Evolutionary conservation across 805 yeast genomes (phyloP), one percentile per base, ranked within the genome.

Genomic region (Saccharomycopsis babjevae): DNA sequence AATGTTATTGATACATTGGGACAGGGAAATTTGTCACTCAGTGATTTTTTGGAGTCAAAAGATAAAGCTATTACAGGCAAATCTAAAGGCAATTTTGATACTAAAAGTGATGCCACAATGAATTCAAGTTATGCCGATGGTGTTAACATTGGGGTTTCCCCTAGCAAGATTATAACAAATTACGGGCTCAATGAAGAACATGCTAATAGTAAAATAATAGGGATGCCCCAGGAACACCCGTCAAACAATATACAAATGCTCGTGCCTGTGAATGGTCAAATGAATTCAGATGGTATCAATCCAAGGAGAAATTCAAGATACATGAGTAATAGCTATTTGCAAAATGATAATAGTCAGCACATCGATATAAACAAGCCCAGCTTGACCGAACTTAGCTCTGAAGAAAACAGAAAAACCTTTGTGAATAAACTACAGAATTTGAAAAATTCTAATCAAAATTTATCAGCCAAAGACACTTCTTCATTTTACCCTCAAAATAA

Each of bases 21-120:
- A 1, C 43, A 57, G 20, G 65, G 65, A 3, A 63, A 59, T 54
- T 42, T 63, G 18, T 61, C 65, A 5, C 34, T 63, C 7, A 61
- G 58, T 36, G 64, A 63, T 42, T 63, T 63, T 54, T 50, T 40
- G 15, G 36, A 28, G 22, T 32, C 52, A 46, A 46, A 46, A 46
- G 32, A 22, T 46, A 22, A 22, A 22, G 32, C 5, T 22, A 13
- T 10, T 11, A 46, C 25, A 22, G 15, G 15, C 16, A 40, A 16
- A 2, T n/a, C 11, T 2, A 46, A 25, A 22, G 22, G n/a, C 32
- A 46, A 46, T 25, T n/a, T n/a, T 25, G 52, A 46, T 2, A 16
- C 52, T 46, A 46, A 46, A 46, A 46, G 32, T 18, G 32, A 46
- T 10, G n/a, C n/a, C 6, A 22, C 32, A 11, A 46, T 46, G n/a